These are phyloP conservation scores for Ceratobasidium sp. DNA, from an alignment of 1,284 basidiomycete genomes.

Conservation along the genomic window DNA sequence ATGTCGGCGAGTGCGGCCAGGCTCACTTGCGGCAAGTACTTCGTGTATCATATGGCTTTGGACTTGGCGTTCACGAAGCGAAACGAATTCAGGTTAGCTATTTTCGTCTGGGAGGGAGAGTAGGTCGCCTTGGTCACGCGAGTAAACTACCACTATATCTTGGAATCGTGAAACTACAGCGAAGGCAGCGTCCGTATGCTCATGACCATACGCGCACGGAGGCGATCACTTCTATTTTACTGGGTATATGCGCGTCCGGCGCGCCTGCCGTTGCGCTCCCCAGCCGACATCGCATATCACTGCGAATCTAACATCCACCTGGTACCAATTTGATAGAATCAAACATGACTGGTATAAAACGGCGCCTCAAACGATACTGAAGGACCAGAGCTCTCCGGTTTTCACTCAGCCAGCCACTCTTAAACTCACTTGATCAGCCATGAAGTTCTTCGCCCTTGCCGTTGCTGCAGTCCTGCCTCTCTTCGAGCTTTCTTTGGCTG, in stretches of 20 bases:
- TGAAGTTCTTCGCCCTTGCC: slow-evolving; percentile 37
- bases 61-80: slow-evolving; percentile 22
- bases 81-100: neutral
- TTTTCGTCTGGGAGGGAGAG: neutral
- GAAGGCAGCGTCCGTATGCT: slow-evolving; percentile 8
- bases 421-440: slow-evolving; percentile 1
- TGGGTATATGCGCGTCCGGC: slow-evolving; percentile 17
- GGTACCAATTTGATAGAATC: neutral
- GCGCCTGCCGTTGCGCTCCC: neutral
- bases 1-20: slow-evolving; percentile 2
- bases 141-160: neutral
- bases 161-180: neutral
- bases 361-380: neutral
- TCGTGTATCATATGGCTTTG: neutral
- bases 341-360: slow-evolving; percentile 17
- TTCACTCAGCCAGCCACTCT: neutral
- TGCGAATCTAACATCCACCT: neutral
- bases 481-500: slow-evolving; percentile 20
- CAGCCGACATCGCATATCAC: slow-evolving; percentile 43
- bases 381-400: neutral
- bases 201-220: slow-evolving; percentile 12
- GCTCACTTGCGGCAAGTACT: neutral
- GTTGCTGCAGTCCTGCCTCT: slow-evolving; percentile 5
- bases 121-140: neutral
- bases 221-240: slow-evolving; percentile 12